Percentiles rank a stretch among this genome's conserved stretches.
Conservation (phyloP, 345 rosid species). For the Salix purpurea region DNA sequence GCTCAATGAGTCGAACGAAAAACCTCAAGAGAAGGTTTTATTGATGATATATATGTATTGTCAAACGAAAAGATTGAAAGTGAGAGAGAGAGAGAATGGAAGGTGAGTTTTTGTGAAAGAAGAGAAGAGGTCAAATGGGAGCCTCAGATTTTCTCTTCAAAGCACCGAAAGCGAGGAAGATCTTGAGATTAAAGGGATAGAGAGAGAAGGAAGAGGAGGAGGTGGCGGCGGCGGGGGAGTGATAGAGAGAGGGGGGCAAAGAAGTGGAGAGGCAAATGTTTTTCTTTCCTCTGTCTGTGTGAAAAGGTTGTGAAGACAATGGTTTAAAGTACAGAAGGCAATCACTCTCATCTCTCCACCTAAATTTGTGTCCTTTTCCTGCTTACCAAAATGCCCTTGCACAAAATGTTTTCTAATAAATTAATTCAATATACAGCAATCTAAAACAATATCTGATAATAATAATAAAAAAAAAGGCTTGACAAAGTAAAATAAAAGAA, state of each 20-base stretch:
- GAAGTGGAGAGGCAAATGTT: constrained; percentile 2
- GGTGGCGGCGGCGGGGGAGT: neutral
- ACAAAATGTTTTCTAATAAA: neutral
- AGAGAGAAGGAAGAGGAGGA: neutral
- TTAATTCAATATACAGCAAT: too few species aligned
- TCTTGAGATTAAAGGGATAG: constrained; percentile 6
- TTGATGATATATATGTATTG: neutral
- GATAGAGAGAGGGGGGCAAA: constrained; percentile 2
- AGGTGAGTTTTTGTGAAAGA: neutral
- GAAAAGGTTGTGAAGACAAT: constrained; percentile 2
- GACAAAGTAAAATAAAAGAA: too few species aligned
- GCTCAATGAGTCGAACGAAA: neutral
- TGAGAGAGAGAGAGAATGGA: neutral
- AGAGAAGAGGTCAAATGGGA: constrained; percentile 1
- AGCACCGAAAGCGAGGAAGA: constrained; percentile 48
- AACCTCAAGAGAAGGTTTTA: neutral
- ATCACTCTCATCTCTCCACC: constrained; percentile 6
- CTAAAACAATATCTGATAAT: too few species aligned
- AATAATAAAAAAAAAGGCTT: too few species aligned
- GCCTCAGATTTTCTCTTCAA: constrained; percentile 17
- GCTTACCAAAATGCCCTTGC: constrained; percentile 7
- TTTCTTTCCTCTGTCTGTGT: neutral
- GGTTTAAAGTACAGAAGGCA: constrained; percentile 16
- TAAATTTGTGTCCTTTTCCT: neutral
- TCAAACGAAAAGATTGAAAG: neutral